phyloP scores from a whole-genome alignment of 2,329 filamentous ascomycete species.

The Aspergillus bombycis region DNA sequence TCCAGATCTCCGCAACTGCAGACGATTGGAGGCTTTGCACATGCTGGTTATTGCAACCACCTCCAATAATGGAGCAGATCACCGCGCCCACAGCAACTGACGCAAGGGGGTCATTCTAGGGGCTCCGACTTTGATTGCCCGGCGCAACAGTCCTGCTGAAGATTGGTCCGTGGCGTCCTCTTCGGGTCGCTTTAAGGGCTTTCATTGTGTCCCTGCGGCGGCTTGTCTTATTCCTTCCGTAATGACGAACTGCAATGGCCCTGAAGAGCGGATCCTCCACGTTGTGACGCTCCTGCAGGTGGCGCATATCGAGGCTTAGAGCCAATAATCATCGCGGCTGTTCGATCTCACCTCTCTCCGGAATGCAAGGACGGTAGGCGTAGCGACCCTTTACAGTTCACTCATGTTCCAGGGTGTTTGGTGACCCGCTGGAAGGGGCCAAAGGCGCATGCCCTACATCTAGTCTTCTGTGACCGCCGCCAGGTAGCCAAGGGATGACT shows the following conservation, averaged over 20 bases:
- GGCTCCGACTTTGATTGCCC: constrained; percentile 30
- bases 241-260: constrained; percentile 33
- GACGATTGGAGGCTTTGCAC: constrained; percentile 19
- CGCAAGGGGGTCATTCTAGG: constrained; percentile 34
- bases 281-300: constrained; percentile 36
- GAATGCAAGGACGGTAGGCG: constrained; percentile 43
- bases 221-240: constrained; percentile 37
- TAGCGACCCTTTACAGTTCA: constrained; percentile 23
- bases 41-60: constrained; percentile 24
- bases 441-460: constrained; percentile 24
- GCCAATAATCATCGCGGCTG: constrained; percentile 29
- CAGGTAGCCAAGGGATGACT: constrained; percentile 36
- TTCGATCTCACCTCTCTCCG: constrained; percentile 32
- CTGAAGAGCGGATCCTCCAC: constrained; percentile 34
- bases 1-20: constrained; percentile 16
- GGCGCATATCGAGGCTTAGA: constrained; percentile 21
- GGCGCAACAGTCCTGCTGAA: constrained; percentile 23
- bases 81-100: constrained; percentile 25
- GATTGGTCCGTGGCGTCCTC: constrained; percentile 23
- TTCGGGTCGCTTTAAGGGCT: constrained; percentile 21
- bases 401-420: constrained; percentile 32
- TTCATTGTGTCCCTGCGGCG: constrained; percentile 17
- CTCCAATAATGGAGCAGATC: constrained; percentile 25
- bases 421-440: constrained; percentile 33
- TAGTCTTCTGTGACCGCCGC: constrained; percentile 22